Evolutionary conservation across 2,329 filamentous ascomycete genomes (phyloP), one percentile per base, ranked within the genome.

Genomic region (Curvularia spicifera): DNA sequence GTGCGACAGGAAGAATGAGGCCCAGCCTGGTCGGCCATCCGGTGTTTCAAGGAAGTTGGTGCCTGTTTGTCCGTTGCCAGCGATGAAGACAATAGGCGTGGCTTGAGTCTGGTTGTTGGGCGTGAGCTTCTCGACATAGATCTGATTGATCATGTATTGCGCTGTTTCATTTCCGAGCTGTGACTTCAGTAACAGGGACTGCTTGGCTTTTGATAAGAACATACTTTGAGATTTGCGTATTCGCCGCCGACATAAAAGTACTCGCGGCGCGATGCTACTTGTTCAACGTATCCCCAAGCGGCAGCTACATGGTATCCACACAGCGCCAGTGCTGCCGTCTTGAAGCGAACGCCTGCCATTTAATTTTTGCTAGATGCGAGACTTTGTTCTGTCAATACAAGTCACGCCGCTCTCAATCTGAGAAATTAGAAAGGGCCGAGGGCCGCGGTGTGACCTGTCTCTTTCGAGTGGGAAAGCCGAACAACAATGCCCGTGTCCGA

Each of bases 1-100:
- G n/a, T 77, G 72, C 5, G 67, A 62, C 6, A 84, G 60, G 64
- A 84, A 84, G 56, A 76, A 76, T 3, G 79, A 81, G 0, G 81
- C 79, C 82, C 82, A 84, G 15, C 81, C 81, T 8, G 74, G 75
- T 13, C 77, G 70, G 44, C 79, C 79, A 53, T 84, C 81, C 5
- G 83, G 82, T 18, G 82, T 85, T 37, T 78, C 78, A 13, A 77
- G 65, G n/a, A 68, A 76, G 33, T 71, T 75, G 4, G 70, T 71
- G 9, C 66, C 71, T 5, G 70, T 73, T 44, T 75, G 72, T 3
- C 56, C 71, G 8, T 59, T 59, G 8, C 70, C 71, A 12, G 65
- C 58, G n/a, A 74, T 67, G 47, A 75, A 71, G n/a, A 74, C 59
- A 12, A 76, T 64, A 8, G 72, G 67, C 29, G 54, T 29, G 18